These are phyloP conservation scores for Lathyrus tuberosus DNA, from an alignment of 306 rosid genomes.

Conservation along the genomic window DNA sequence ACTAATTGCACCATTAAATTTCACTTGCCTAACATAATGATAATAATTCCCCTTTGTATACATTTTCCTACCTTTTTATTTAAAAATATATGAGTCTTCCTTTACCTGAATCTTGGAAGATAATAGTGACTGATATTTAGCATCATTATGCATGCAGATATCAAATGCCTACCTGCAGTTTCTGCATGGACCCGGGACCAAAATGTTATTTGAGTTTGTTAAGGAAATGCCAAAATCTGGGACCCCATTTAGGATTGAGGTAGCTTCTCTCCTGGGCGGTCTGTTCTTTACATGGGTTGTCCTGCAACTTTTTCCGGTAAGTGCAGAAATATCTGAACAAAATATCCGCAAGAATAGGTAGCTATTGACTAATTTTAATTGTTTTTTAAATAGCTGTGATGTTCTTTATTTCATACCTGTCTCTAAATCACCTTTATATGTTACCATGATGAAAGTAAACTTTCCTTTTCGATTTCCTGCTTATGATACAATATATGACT, in stretches of 20 bases:
- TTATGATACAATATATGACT: constrained; percentile 1
- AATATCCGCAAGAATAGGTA: constrained; percentile 25
- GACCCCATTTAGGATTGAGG: constrained; percentile 50
- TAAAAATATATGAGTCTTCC: neutral
- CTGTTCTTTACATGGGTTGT: constrained; percentile 87
- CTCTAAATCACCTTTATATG: neutral
- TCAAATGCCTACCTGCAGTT: constrained; percentile 82
- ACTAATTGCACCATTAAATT: constrained; percentile 12
- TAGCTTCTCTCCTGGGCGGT: constrained; percentile 69
- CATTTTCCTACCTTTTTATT: constrained; percentile 33
- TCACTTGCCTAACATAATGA: constrained; percentile 5
- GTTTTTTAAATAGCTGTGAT: constrained; percentile 13
- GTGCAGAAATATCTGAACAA: constrained; percentile 35
- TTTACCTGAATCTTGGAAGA: constrained; percentile 35
- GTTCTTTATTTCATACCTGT: constrained; percentile 1
- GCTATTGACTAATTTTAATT: constrained; percentile 22
- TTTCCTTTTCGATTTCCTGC: constrained; percentile 19
- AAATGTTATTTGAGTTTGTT: constrained; percentile 66
- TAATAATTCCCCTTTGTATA: constrained; percentile 7
- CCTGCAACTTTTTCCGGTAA: constrained; percentile 89
- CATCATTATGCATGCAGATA: constrained; percentile 50
- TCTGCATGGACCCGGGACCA: constrained; percentile 64
- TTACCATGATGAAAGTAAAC: constrained; percentile 2
- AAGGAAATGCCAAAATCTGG: constrained; percentile 86
- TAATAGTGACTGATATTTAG: constrained; percentile 34